Base-by-base conservation (phyloP, 495 filamentous ascomycete species). In the Aspergillus sclerotioniger region DNA sequence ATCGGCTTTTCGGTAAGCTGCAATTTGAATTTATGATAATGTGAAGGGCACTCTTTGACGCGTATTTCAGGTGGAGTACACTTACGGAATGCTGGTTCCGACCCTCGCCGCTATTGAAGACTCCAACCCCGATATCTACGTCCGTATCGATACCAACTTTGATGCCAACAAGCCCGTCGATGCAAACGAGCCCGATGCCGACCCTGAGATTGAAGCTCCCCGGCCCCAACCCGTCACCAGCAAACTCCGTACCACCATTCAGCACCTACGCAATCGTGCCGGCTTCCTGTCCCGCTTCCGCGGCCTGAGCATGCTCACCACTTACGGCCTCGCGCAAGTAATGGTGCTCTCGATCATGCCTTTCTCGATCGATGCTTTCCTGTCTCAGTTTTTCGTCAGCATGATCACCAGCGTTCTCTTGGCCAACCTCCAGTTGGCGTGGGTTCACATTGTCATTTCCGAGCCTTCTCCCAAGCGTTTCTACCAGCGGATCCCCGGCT, bases 81-180 rank as follows among this genome's bases (percentile, higher is more conserved):
- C 82, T 25, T 80, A 87, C 58, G 79, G 78, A 35, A 59, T 76
- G 35, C 77, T 89, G 20, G 73, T 89, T 16, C 72, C 80, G 6
- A 84, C 83, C 9, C 74, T 90, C 16, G 79, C 85, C 48, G 80
- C 81, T 56, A 71, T 90, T 57, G 87, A 90, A 69, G 79, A 79
- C 51, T 76, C 85, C 32, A 81, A 82, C 58, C 79, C 84, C 10
- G 76, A 82, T 51, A 76, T 84, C 60, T 82, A 82, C 58, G 72
- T 83, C 51, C 67, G 73, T 21, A 74, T 79, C 61, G 70, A 77
- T 19, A 57, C 65, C 54, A 70, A 76, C 17, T 68, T 65, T 39
- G 61, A 71, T 52, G 67, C 65, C 13, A 75, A 68, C 44, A 71
- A 73, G 58, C 60, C 73, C 3, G 57, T 61, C 5, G 64, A 76